Conservation (phyloP, 441 rosid species). For the Viola pubescens region DNA sequence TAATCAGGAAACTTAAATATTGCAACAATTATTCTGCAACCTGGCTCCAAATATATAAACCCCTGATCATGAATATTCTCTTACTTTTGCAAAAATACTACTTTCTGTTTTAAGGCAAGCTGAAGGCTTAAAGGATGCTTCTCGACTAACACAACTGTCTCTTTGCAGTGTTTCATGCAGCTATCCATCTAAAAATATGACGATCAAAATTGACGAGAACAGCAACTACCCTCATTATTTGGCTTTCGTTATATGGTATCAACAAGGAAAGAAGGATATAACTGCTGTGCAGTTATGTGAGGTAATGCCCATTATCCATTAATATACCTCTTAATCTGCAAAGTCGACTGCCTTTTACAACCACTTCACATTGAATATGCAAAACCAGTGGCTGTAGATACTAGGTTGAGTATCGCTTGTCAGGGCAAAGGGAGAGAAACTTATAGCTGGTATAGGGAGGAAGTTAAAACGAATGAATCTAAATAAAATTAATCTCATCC, state of each 20-base stretch:
- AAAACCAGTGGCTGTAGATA: too few relatives aligned
- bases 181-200: slow-evolving; percentile 50
- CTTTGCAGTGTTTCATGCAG: slow-evolving; percentile 49
- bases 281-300: slow-evolving; percentile 67
- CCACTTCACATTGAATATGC: too few relatives aligned
- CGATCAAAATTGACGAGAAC: slow-evolving; percentile 52
- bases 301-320: slow-evolving; percentile 24
- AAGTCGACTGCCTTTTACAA: too few relatives aligned
- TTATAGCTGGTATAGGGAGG: background rate
- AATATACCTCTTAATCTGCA: background rate
- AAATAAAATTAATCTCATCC: background rate
- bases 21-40: too few relatives aligned
- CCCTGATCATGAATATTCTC: too few relatives aligned
- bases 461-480: background rate
- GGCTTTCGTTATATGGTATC: slow-evolving; percentile 55
- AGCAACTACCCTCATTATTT: slow-evolving; percentile 54
- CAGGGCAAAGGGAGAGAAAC: background rate
- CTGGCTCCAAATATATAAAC: too few relatives aligned
- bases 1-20: too few relatives aligned
- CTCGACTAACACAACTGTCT: slow-evolving; percentile 12
- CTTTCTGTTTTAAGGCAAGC: background rate
- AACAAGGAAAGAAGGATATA: slow-evolving; percentile 58
- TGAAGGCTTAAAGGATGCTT: background rate
- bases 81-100: too few relatives aligned
- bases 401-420: too few relatives aligned